Evolutionary conservation across 2,329 filamentous ascomycete genomes (phyloP), one percentile per base, ranked within the genome.

Genomic region (Chrysoporthe austroafricana): DNA sequence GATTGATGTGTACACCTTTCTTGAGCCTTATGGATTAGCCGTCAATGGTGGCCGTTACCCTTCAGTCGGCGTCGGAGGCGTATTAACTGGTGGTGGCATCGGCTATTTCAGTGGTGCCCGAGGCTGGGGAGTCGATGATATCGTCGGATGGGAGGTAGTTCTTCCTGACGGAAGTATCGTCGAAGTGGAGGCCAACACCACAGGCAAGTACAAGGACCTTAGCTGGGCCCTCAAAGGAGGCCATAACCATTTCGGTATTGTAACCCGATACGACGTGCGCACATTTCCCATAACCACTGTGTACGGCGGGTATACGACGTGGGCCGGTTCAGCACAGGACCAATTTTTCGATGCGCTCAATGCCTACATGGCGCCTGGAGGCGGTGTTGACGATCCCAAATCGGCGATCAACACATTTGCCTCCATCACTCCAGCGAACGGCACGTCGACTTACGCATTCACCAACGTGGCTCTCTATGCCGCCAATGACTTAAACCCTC

Each of bases 181-280:
- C 39, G 62, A 59, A 26, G 73, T 81, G 42, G 77, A 77, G 14
- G 79, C 77, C 4, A 34, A 79, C 52, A 56, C 21, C 16, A 36
- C 26, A 44, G 43, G 43, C 43, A 21, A 62, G 69, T 0, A 70
- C 73, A 2, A 74, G 0, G 82, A 85, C 65, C 77, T 85, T 1
- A 83, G 75, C 69, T 78, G 76, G 70, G 82, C 82, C 1, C 75
- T 84, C 1, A 79, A 80, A 56, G 83, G 83, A 3, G 83, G 83
- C 13, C 76, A 77, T 26, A 80, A 78, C 71, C 84, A 84, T 69
- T 82, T 82, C 63, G 82, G 80, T 46, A 74, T 79, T 66, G 75
- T 77, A 0, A 77, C 80, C 11, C 70, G 71, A 4, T 77, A 79
- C 66, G 74, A 76, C 21, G 57, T 80, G 39, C 54, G 72, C 39